Evolutionary conservation across 75 land plant genomes (phyloP).

Genomic region (Cupressus sempervirens): DNA sequence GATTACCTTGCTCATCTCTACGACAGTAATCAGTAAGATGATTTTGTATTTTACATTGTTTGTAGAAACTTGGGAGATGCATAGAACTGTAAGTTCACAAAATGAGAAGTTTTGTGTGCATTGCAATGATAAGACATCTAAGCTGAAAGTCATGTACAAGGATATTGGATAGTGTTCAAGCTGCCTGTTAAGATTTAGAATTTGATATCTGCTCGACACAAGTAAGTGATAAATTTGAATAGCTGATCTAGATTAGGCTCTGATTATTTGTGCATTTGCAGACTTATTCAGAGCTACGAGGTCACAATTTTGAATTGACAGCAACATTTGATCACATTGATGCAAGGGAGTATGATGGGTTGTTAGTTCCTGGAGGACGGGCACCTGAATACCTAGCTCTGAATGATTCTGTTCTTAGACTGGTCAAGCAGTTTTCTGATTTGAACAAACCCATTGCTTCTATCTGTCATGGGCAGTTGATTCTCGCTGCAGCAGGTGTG

Average conservation of each 20-base stretch:
- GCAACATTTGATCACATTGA: slow-evolving; percentile 75
- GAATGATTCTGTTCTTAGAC: slow-evolving; percentile 45
- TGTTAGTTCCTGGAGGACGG: slow-evolving; percentile 89
- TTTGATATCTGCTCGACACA: neutral
- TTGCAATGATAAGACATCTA: neutral
- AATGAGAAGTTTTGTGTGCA: neutral
- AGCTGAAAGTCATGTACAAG: neutral
- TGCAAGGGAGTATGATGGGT: slow-evolving; percentile 58
- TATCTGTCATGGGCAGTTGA: slow-evolving; percentile 88
- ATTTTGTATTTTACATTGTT: neutral
- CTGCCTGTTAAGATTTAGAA: neutral
- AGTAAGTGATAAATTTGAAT: neutral
- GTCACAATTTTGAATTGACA: slow-evolving; percentile 83
- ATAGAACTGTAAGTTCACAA: neutral
- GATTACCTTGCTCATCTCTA: neutral
- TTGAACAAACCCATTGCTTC: slow-evolving; percentile 76
- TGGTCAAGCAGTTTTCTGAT: slow-evolving; percentile 55
- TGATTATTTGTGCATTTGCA: slow-evolving; percentile 30
- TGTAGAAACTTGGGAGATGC: neutral
- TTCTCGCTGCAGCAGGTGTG: slow-evolving; percentile 77
- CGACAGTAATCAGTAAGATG: neutral
- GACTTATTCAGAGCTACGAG: slow-evolving; percentile 81
- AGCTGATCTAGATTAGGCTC: neutral
- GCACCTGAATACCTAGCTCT: slow-evolving; percentile 95
- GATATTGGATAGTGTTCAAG: neutral